Evolutionary conservation across 2,329 filamentous ascomycete genomes (phyloP).

Genomic region (Penicillium paneum): DNA sequence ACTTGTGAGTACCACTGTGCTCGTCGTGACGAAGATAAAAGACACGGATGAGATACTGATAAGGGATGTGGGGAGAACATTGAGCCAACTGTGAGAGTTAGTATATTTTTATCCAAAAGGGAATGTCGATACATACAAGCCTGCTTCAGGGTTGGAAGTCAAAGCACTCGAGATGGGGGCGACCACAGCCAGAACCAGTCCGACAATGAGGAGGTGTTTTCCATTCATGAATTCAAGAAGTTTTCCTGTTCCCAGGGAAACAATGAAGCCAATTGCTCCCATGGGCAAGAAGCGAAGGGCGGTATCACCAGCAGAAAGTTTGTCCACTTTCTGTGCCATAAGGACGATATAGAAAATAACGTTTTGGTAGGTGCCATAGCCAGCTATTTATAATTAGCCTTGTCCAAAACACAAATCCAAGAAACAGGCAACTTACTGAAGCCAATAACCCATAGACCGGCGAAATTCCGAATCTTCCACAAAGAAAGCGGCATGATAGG

Average conservation of each 20-base stretch:
- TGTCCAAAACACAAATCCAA: fast-evolving
- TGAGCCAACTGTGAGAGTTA: constrained; percentile 34
- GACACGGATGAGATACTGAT: constrained; percentile 43
- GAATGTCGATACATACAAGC: constrained; percentile 23
- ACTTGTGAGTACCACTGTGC: constrained; percentile 40
- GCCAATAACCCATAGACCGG: constrained; percentile 46
- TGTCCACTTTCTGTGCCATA: constrained; percentile 41
- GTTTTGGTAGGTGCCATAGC: constrained; percentile 45
- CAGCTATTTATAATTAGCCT: constrained; percentile 27
- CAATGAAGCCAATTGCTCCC: constrained; percentile 40
- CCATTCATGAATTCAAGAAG: constrained; percentile 40
- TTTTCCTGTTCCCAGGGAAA: constrained; percentile 35
- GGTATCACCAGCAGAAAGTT: constrained; percentile 39
- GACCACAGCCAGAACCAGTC: constrained; percentile 36
- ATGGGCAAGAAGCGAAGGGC: constrained; percentile 44
- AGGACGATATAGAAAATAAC: constrained; percentile 45
- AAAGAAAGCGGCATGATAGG: constrained; percentile 48
- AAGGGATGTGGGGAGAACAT: constrained; percentile 40
- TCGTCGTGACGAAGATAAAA: constrained; percentile 44
- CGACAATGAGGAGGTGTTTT: constrained; percentile 37
- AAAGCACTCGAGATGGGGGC: constrained; percentile 37
- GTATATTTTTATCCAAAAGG: background rate
- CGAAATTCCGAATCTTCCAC: constrained; percentile 49
- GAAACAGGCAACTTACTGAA: constrained; percentile 31
- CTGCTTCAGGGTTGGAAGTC: constrained; percentile 20